Evolutionary conservation across 2,329 filamentous ascomycete species (phyloP), one percentile per base, ranked within the genome.

Genomic region (Pseudocercospora vitis): DNA sequence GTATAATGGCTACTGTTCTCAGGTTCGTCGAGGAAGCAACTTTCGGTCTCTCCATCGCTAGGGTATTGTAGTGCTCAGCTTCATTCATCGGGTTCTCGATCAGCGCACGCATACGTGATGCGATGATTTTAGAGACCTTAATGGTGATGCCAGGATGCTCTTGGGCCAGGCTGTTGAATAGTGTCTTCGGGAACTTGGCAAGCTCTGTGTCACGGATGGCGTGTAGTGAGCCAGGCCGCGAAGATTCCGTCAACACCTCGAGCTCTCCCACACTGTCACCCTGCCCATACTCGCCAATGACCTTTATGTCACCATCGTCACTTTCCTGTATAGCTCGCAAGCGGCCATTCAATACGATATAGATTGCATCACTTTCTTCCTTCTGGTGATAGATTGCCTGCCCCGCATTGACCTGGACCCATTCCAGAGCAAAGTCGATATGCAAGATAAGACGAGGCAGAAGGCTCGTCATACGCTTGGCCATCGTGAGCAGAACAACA

Each of bases 91-190:
- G 88, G 63, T 91, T 87, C 63, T 97, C 90, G 16, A 97, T 83
- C 32, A 96, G 74, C 35, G 89, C 83, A 56, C 92, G 81, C 94
- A 99, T 97, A 2, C 94, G 85, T 29, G 91, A 91, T 0, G 94
- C 94, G 65, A 99, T 96, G 63, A 99, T 94, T 71, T 97, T 99
- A 1, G 94, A 97, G 23, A 99, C 95, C 72, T 97, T 96, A 71
- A 99, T 97, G 0, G 94, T 97, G 66, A 99, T 99, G 37, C 91
- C 95, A 4, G 94, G 94, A 67, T 99, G 94, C 67, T 99, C 94
- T 68, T 96, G 87, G 0, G 94, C 94, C 49, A 99, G 81, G 67
- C 94, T 99, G 76, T 99, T 99, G 78, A 99, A 99, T 1, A 99
- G 76, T 0, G 90, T 96, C 54, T 92, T 88, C 0, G 94, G 94